Conservation (phyloP, 108 stramenopile genomes). For the Cyclotella baltica region DNA sequence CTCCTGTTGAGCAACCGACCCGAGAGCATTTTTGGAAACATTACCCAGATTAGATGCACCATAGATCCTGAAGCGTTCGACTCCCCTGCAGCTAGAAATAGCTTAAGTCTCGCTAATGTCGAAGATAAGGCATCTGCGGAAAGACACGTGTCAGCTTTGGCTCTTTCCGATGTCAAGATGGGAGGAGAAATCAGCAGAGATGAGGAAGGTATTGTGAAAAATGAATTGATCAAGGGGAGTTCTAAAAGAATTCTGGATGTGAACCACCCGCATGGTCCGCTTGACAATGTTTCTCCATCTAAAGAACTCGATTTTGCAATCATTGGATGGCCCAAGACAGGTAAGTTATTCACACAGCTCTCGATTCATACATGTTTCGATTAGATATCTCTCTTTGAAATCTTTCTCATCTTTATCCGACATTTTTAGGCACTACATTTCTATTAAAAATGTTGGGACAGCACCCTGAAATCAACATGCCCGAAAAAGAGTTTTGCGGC, state of each 20-base stretch:
- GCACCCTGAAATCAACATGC: slow-evolving; percentile 1
- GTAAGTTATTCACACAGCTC: too few relatives aligned
- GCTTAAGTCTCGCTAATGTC: too few relatives aligned
- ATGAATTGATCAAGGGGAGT: background rate
- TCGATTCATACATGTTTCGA: background rate
- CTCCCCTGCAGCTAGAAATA: too few relatives aligned
- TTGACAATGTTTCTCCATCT: too few relatives aligned
- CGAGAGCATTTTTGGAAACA: background rate
- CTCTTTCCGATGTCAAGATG: too few relatives aligned
- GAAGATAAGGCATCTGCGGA: too few relatives aligned
- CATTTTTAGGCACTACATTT: background rate
- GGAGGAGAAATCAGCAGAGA: too few relatives aligned
- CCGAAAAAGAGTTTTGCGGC: background rate
- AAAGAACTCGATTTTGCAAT: slow-evolving; percentile 15
- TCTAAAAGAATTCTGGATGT: background rate
- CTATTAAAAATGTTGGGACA: background rate
- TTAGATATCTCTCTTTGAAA: background rate
- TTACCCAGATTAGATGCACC: background rate
- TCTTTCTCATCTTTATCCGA: background rate
- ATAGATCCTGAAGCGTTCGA: too few relatives aligned
- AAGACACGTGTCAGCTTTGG: too few relatives aligned
- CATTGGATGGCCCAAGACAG: slow-evolving; percentile 5
- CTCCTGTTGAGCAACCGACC: background rate
- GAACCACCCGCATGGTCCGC: too few relatives aligned
- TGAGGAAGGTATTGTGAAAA: background rate